These are phyloP conservation scores for Colletotrichum sp. DNA, from an alignment of 2,329 filamentous ascomycete genomes.

Conservation along the genomic window DNA sequence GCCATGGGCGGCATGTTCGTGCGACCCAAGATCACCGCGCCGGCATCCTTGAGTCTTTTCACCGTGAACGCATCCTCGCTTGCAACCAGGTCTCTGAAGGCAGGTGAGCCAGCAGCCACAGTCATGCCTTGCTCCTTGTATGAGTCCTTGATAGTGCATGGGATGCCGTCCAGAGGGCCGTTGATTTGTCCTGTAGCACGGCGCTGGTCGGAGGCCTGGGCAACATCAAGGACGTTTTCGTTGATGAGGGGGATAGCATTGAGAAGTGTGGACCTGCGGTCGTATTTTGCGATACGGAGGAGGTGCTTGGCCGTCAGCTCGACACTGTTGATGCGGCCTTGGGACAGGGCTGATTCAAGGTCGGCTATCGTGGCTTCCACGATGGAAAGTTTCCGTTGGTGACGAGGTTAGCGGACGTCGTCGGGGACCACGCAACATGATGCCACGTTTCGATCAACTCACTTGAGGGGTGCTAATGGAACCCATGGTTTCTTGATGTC, in stretches of 20 bases:
- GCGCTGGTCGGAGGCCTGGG: slow-evolving; percentile 29
- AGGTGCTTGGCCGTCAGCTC: slow-evolving; percentile 30
- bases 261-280: slow-evolving; percentile 25
- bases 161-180: slow-evolving; percentile 56
- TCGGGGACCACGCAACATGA: neutral
- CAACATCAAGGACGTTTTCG: slow-evolving; percentile 25
- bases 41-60: slow-evolving; percentile 50
- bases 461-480: neutral
- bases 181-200: slow-evolving; percentile 9
- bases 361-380: slow-evolving; percentile 29
- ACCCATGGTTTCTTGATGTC: neutral
- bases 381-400: neutral
- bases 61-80: slow-evolving; percentile 58
- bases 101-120: slow-evolving; percentile 57
- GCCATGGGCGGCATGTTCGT: slow-evolving; percentile 65
- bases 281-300: slow-evolving; percentile 27
- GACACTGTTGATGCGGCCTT: slow-evolving; percentile 25
- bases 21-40: slow-evolving; percentile 51
- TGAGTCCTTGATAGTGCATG: slow-evolving; percentile 62
- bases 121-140: slow-evolving; percentile 59
- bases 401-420: neutral
- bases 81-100: slow-evolving; percentile 52
- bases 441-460: neutral
- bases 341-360: slow-evolving; percentile 23
- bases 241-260: slow-evolving; percentile 32